Base-by-base conservation (phyloP, 108 stramenopile species). In the Skeletonema potamos region DNA sequence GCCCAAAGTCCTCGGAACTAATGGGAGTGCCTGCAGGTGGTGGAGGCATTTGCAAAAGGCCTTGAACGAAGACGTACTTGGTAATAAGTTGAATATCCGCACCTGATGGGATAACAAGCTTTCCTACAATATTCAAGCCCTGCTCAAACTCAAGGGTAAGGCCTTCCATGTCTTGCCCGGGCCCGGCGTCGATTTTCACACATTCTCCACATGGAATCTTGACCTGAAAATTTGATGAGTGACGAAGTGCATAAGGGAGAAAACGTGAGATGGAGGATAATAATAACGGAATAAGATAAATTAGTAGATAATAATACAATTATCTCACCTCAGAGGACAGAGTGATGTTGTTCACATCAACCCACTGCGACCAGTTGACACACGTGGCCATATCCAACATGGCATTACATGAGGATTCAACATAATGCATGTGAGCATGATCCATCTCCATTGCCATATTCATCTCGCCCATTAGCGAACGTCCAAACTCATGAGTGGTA, bases 11-110 rank as follows among this genome's bases (percentile, higher is more conserved):
- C 15, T 22, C n/a, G 4, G 24, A 20, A 54, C 66, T 39, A 27
- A 67, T 20, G 22, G 22, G 9, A 15, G 33, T 60, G 2, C 48
- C 62, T 13, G 17, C 6, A 8, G 41, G 15, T 28, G 66, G 58
- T 22, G 66, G 57, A 1, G 55, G 56, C 66, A 67, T 67, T 32
- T 59, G 12, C 3, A 67, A 22, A 0, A 29, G 20, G 6, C 66
- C 66, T 54, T 67, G 66, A 0, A 67, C 66, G 58, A 59, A 67
- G 26, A 67, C 66, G 56, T 67, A 46, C 66, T 39, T 39, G 26
- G 66, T 67, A 22, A 58, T 3, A 1, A 67, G 17, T 12, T 56
- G 28, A 58, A 67, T 22, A 54, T 67, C 41, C 26, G 66, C 66
- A 17, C 11, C 13, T 15, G 27, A 11, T 15, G 66, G 66, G 58